These are phyloP conservation scores for Aspergillus proliferans DNA, from an alignment of 2,329 filamentous ascomycete genomes.

Conservation along the genomic window DNA sequence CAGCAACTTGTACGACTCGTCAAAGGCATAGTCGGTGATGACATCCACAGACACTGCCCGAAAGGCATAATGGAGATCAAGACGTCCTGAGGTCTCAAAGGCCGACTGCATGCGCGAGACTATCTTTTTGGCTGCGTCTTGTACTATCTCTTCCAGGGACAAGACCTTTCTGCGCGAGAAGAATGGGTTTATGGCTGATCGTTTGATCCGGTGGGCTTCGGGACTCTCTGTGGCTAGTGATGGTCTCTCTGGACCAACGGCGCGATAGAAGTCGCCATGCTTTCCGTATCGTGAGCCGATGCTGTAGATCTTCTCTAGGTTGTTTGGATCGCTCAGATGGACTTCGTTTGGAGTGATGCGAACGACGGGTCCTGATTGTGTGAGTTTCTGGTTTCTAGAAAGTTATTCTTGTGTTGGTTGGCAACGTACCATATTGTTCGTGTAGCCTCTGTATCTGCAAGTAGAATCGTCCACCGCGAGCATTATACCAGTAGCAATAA, in stretches of 20 bases:
- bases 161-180: conserved; percentile 22
- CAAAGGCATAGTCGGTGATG: conserved; percentile 24
- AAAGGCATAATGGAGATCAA: conserved; percentile 19
- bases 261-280: conserved; percentile 18
- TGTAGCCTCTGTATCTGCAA: conserved; percentile 21
- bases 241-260: conserved; percentile 19
- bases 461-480: conserved; percentile 16
- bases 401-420: not conserved
- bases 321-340: conserved; percentile 22
- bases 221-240: conserved; percentile 25
- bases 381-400: no score
- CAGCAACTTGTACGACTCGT: conserved; percentile 15
- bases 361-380: conserved; percentile 18
- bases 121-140: conserved; percentile 17
- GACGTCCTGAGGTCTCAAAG: conserved; percentile 7
- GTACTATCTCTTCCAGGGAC: conserved; percentile 19
- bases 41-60: conserved; percentile 23
- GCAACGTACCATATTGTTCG: conserved; percentile 18
- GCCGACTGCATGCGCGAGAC: conserved; percentile 14
- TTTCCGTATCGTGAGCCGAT: conserved; percentile 20
- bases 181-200: conserved; percentile 24
- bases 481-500: conserved; percentile 22
- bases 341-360: conserved; percentile 24
- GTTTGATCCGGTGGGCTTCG: conserved; percentile 22
- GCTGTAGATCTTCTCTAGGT: conserved; percentile 20